Evolutionary conservation across 345 rosid genomes (phyloP).

Genomic region (Noccaea caerulescens): DNA sequence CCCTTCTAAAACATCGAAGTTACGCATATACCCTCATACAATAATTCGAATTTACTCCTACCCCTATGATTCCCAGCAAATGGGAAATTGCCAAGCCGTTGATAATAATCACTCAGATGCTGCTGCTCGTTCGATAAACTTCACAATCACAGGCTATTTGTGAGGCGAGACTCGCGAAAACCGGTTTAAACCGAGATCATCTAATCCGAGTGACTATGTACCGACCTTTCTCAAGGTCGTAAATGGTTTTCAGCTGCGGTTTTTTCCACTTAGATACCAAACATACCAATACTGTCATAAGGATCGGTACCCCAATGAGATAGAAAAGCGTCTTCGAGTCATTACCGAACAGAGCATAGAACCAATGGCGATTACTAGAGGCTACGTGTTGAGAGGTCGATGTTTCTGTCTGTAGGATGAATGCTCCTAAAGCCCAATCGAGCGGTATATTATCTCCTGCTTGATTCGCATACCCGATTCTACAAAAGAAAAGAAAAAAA

Average conservation of each 20-base stretch:
- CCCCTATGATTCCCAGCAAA: not conserved
- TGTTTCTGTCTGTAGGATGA: constrained; percentile 65
- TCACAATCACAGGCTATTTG: constrained; percentile 11
- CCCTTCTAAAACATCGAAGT: constrained; percentile 21
- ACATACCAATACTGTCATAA: constrained; percentile 60
- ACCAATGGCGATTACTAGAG: constrained; percentile 51
- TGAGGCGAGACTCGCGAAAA: constrained; percentile 15
- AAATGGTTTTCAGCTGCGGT: constrained; percentile 77
- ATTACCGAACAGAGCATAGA: constrained; percentile 46
- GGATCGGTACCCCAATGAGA: constrained; percentile 51
- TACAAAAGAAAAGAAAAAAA: constrained; percentile 29
- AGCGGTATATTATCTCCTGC: constrained; percentile 70
- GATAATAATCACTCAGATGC: constrained; percentile 16
- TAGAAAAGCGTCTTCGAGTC: constrained; percentile 56
- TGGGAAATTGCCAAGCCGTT: constrained; percentile 21
- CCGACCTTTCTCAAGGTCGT: constrained; percentile 91
- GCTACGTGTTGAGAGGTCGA: constrained; percentile 33
- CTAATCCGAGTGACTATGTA: constrained; percentile 73
- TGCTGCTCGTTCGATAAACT: constrained; percentile 29
- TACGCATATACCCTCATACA: constrained; percentile 1
- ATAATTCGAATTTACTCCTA: constrained; percentile 4
- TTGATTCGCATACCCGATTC: constrained; percentile 66
- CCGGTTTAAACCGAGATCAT: constrained; percentile 38
- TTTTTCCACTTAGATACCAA: constrained; percentile 74
- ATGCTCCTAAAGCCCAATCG: constrained; percentile 95